These are phyloP conservation scores for Aphanocladium album DNA, from an alignment of 2,329 filamentous ascomycete species.

Conservation along the genomic window DNA sequence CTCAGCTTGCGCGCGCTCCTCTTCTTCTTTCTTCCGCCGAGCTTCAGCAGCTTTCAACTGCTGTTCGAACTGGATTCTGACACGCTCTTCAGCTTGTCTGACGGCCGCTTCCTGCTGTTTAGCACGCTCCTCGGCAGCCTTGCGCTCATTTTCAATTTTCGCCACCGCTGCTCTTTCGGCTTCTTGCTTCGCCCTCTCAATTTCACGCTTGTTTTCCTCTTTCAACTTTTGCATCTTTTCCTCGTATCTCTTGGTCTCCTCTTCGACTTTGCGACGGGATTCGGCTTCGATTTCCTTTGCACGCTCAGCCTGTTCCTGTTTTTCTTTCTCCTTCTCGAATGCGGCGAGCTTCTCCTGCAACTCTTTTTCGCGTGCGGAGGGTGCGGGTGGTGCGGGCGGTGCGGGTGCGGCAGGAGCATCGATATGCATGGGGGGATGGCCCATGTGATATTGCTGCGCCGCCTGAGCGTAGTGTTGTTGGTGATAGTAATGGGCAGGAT, in stretches of 20 bases:
- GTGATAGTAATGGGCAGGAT: background rate
- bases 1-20: constrained; percentile 39
- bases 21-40: constrained; percentile 34
- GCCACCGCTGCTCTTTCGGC: constrained; percentile 40
- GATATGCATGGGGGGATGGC: constrained; percentile 37
- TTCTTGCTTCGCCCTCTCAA: constrained; percentile 42
- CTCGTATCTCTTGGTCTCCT: constrained; percentile 36
- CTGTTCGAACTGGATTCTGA: constrained; percentile 33
- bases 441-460: constrained; percentile 36
- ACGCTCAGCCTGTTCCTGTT: constrained; percentile 35
- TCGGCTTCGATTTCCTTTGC: constrained; percentile 31
- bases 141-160: constrained; percentile 40
- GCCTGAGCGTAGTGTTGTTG: constrained; percentile 31
- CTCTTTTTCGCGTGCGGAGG: constrained; percentile 26
- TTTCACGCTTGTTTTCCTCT: constrained; percentile 42
- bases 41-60: constrained; percentile 41
- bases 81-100: constrained; percentile 32
- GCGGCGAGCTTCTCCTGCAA: constrained; percentile 36
- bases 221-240: constrained; percentile 37
- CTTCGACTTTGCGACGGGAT: constrained; percentile 37
- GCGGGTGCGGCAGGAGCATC: constrained; percentile 34
- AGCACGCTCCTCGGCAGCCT: constrained; percentile 42
- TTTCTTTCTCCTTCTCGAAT: constrained; percentile 27
- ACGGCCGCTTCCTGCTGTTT: constrained; percentile 31
- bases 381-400: constrained; percentile 28